Evolutionary conservation across 2,329 filamentous ascomycete genomes (phyloP), one percentile per base, ranked within the genome.

Genomic region (Monilinia fructigena): DNA sequence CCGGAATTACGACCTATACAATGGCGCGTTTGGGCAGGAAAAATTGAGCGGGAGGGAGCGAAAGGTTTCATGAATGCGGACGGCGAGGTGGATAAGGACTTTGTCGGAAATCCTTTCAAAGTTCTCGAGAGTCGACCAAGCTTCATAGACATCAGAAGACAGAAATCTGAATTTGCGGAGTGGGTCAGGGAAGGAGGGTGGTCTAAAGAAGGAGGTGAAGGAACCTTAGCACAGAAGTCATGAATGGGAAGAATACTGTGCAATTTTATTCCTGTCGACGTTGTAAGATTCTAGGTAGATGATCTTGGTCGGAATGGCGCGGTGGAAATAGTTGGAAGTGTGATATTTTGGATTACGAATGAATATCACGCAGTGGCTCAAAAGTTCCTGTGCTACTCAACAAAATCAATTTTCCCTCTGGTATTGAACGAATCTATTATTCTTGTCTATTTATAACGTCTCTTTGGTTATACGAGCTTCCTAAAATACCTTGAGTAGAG

Each of bases 121-220:
- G 82, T 86, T 55, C 78, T 97, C 68, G 94, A 98, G 79, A 89
- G 91, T 68, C 82, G 95, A 71, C 86, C 88, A 56, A 89, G 92
- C 1, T 99, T 98, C 74, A 85, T 92, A 80, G 92, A 99, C 79
- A 91, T 98, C 70, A 88, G 92, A 77, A 90, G 87, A 77, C 84
- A 93, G 79, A 85, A 90, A 75, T 87, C 83, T 75, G 90, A 93
- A 68, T 97, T 96, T 81, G 84, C 86, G 20, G 83, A 88, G 69
- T 96, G 91, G 92, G 84, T 87, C 45, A 83, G 83, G 74, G 76
- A 74, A 65, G 74, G 74, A 23, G 70, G 70, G 56, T 68, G 45
- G 45, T 20, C n/a, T 48, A n/a, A n/a, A n/a, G 45, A 48, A 4
- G 45, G 45, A n/a, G 14, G 40, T 16, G 20, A 45, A 53, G 11